Evolutionary conservation across 1,284 basidiomycete genomes (phyloP).

Genomic region (Sanghuangporus sanghuang): DNA sequence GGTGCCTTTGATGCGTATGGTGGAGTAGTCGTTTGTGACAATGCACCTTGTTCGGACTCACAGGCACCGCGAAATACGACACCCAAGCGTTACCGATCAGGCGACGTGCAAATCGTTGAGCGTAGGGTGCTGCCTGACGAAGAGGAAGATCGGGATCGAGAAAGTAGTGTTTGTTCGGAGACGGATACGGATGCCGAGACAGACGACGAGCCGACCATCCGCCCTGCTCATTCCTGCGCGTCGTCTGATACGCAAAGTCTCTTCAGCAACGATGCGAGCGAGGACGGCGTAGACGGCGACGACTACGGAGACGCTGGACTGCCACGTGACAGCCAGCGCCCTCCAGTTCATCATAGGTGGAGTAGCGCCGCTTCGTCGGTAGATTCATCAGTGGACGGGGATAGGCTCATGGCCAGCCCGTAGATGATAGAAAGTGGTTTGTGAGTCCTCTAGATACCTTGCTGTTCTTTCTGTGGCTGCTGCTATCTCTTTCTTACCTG

Average conservation of each 20-base stretch:
- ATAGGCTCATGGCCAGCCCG: slow-evolving; percentile 15
- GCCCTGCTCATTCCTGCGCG: slow-evolving; percentile 38
- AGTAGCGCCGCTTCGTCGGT: slow-evolving; percentile 1
- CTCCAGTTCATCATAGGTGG: slow-evolving; percentile 6
- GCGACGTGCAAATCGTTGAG: not conserved
- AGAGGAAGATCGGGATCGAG: slow-evolving; percentile 21
- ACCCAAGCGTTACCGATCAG: not conserved
- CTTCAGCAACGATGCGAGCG: slow-evolving; percentile 26
- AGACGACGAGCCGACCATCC: slow-evolving; percentile 74
- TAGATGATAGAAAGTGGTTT: slow-evolving; percentile 4
- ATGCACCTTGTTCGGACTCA: slow-evolving; percentile 2
- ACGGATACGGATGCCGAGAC: slow-evolving; percentile 39
- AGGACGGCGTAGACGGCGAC: slow-evolving; percentile 13
- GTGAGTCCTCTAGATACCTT: not conserved
- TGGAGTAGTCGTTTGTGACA: slow-evolving; percentile 15
- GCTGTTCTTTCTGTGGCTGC: not conserved
- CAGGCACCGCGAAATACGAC: slow-evolving; percentile 11
- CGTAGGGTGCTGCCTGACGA: slow-evolving; percentile 12
- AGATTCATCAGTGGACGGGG: slow-evolving; percentile 5
- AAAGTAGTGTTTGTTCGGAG: slow-evolving; percentile 31
- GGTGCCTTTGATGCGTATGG: slow-evolving; percentile 50
- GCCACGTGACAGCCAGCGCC: not conserved
- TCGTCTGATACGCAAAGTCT: slow-evolving; percentile 35
- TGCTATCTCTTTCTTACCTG: not conserved
- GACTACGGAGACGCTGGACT: not conserved